Evolutionary conservation across 1,284 basidiomycete species (phyloP).

Genomic region (Fomitiporia mediterranea): DNA sequence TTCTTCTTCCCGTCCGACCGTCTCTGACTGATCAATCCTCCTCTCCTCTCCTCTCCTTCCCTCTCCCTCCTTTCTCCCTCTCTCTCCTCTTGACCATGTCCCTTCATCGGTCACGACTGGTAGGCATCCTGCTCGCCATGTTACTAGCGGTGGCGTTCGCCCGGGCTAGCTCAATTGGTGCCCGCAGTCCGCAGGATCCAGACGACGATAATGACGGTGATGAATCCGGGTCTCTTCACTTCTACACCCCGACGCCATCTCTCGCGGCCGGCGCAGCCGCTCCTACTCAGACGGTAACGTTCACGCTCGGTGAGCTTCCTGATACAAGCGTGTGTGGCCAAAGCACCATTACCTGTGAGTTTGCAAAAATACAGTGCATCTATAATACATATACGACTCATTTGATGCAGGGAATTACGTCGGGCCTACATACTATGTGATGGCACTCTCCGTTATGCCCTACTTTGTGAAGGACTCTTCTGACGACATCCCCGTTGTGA

Average conservation of each 20-base stretch:
- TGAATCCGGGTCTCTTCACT: conserved; percentile 1
- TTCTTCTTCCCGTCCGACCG: background rate
- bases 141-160: background rate
- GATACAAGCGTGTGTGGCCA: conserved; percentile 15
- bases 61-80: background rate
- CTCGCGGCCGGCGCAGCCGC: background rate
- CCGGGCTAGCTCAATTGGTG: background rate
- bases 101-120: background rate
- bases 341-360: conserved; percentile 6
- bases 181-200: conserved; percentile 5
- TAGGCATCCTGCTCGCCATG: conserved; percentile 5
- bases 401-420: background rate
- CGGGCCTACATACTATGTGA: background rate
- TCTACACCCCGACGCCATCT: conserved; percentile 3
- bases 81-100: background rate
- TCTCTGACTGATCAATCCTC: background rate
- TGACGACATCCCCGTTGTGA: background rate
- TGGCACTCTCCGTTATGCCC: background rate
- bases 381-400: background rate
- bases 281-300: background rate
- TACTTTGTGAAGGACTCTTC: background rate
- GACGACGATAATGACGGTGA: background rate
- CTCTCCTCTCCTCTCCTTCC: background rate
- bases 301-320: background rate
- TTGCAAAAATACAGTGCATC: no score